Evolutionary conservation across 805 yeast genomes (phyloP).

Genomic region (Spencermartinsiella europaea): DNA sequence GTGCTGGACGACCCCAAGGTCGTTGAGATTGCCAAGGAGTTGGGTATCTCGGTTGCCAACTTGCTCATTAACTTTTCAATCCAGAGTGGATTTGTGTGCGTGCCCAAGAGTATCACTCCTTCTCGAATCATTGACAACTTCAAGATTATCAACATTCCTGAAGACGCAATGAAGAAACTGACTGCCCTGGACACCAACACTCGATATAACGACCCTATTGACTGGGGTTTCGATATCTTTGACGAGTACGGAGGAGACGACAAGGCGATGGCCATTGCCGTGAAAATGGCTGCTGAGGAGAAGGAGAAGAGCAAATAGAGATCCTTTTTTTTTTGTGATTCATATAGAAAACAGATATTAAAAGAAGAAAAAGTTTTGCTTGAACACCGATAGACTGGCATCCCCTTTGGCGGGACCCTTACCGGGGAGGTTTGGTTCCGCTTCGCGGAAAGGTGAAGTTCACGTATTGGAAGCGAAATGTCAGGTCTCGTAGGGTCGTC

Average conservation of each 20-base stretch:
- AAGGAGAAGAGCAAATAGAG: conserved; percentile 7
- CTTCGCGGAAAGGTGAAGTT: too few species aligned
- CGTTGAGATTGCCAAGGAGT: conserved; percentile 47
- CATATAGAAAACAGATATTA: too few species aligned
- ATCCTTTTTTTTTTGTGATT: background rate
- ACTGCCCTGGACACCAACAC: conserved; percentile 21
- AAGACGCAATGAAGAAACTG: conserved; percentile 35
- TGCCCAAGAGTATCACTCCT: conserved; percentile 72
- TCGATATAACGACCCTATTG: conserved; percentile 28
- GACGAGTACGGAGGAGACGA: conserved; percentile 24
- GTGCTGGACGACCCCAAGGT: conserved; percentile 50
- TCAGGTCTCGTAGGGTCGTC: too few species aligned
- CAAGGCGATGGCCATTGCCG: conserved; percentile 18
- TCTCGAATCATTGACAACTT: conserved; percentile 59
- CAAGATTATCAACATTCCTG: conserved; percentile 43
- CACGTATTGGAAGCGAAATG: too few species aligned
- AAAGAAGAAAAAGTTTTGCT: background rate
- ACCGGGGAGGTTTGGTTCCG: too few species aligned
- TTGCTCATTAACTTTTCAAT: conserved; percentile 76
- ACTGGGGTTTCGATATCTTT: conserved; percentile 29
- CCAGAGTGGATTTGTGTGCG: conserved; percentile 63
- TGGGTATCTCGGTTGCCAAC: conserved; percentile 54
- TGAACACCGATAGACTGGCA: too few species aligned
- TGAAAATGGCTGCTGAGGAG: conserved; percentile 15
- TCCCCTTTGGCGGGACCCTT: too few species aligned